These are phyloP conservation scores for Euphorbia schlechtendalii DNA, from an alignment of 441 rosid genomes.

Conservation along the genomic window DNA sequence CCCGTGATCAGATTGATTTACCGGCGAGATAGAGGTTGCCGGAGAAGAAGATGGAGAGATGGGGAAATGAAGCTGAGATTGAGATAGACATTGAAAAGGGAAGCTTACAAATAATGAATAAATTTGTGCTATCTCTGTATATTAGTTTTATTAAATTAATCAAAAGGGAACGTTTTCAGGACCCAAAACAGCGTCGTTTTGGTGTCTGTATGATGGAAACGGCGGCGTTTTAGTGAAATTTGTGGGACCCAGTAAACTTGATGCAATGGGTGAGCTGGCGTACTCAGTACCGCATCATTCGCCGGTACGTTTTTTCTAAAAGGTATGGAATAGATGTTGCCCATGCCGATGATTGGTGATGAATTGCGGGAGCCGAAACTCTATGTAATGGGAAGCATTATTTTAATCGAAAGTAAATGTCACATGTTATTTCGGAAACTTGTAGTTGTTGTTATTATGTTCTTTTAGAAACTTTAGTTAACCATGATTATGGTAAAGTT, in stretches of 20 bases:
- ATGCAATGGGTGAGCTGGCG: background rate
- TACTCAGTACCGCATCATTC: background rate
- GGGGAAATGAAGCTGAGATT: background rate
- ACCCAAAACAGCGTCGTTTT: background rate
- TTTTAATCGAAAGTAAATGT: too few species aligned
- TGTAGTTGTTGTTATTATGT: too few species aligned
- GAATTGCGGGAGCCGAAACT: too few species aligned
- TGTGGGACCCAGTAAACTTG: background rate
- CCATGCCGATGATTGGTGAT: too few species aligned
- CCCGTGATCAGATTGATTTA: constrained; percentile 1
- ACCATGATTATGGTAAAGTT: too few species aligned
- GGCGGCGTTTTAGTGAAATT: too few species aligned
- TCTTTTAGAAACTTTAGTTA: too few species aligned
- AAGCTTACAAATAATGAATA: background rate
- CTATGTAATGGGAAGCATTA: too few species aligned
- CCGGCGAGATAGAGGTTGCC: constrained; percentile 27
- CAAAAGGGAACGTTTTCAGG: background rate
- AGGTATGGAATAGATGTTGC: too few species aligned
- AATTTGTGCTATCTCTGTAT: background rate
- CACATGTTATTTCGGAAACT: too few species aligned
- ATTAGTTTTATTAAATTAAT: background rate
- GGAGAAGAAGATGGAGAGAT: constrained; percentile 13
- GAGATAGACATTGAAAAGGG: constrained; percentile 2
- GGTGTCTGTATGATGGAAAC: too few species aligned
- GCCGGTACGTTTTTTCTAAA: background rate